Conservation (phyloP, 441 rosid species). For the Syzygium syzygioides region DNA sequence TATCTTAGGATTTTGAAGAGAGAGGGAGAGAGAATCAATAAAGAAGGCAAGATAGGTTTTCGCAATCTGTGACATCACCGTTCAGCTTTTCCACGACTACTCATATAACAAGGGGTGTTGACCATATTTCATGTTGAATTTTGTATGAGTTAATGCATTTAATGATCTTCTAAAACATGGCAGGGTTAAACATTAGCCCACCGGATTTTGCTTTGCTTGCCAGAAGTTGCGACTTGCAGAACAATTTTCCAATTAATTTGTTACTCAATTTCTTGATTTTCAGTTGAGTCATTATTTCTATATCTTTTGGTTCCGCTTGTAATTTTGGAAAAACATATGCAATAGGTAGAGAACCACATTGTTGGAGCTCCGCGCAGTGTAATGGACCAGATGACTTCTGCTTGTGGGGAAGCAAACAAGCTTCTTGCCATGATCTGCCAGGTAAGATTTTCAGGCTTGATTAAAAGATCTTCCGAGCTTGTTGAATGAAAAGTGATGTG, state of each 20-base stretch:
- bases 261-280: constrained; percentile 1
- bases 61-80: not conserved
- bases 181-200: constrained; percentile 78
- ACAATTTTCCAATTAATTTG: constrained; percentile 4
- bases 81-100: not conserved
- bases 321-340: not conserved
- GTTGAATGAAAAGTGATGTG: constrained; percentile 6
- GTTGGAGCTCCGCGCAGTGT: constrained; percentile 99
- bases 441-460: constrained; percentile 35
- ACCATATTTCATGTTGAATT: not conserved
- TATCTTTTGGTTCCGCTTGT: constrained; percentile 18
- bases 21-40: not conserved
- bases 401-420: constrained; percentile 97
- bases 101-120: not conserved
- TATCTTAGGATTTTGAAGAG: not conserved
- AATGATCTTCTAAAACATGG: constrained; percentile 5
- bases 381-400: constrained; percentile 99
- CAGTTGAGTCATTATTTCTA: not conserved
- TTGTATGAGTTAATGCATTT: not conserved
- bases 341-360: constrained; percentile 96
- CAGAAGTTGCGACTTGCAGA: constrained; percentile 65
- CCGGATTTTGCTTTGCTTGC: constrained; percentile 97
- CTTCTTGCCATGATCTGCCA: constrained; percentile 99
- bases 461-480: constrained; percentile 4
- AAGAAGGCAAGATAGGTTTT: not conserved